These are phyloP conservation scores for Paspalum vaginatum DNA, from an alignment of 176 grass and related monocot genomes.

Conservation along the genomic window DNA sequence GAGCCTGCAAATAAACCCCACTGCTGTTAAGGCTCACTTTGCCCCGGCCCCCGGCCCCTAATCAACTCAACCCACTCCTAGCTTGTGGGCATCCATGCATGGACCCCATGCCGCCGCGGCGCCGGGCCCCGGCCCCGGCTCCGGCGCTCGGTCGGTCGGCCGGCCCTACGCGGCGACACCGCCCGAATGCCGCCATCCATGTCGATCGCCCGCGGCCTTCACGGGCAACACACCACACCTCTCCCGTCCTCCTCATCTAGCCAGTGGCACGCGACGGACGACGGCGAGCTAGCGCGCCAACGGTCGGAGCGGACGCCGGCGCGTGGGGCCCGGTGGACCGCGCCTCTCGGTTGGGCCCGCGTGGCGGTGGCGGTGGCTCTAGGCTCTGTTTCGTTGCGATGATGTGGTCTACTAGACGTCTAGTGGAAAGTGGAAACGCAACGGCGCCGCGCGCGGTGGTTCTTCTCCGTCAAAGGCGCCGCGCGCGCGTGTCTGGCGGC, in stretches of 20 bases:
- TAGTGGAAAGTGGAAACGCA: background rate
- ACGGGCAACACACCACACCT: background rate
- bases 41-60: background rate
- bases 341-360: too few relatives aligned
- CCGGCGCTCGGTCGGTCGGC: constrained; percentile 41
- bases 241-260: constrained; percentile 11
- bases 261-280: background rate
- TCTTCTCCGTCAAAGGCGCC: constrained; percentile 25
- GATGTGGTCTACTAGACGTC: background rate
- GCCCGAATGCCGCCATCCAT: constrained; percentile 29
- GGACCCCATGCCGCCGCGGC: constrained; percentile 33
- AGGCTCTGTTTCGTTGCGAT: background rate
- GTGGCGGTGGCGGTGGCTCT: background rate
- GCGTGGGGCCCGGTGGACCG: too few relatives aligned
- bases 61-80: background rate
- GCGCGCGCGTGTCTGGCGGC: constrained; percentile 30
- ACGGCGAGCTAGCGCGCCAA: too few relatives aligned
- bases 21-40: background rate
- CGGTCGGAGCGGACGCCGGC: too few relatives aligned
- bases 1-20: background rate
- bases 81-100: constrained; percentile 21
- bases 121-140: background rate
- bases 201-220: constrained; percentile 11
- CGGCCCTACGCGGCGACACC: constrained; percentile 20
- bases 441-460: background rate